phyloP scores from a whole-genome alignment of 2,329 filamentous ascomycete species.

The Pyricularia grisea region DNA sequence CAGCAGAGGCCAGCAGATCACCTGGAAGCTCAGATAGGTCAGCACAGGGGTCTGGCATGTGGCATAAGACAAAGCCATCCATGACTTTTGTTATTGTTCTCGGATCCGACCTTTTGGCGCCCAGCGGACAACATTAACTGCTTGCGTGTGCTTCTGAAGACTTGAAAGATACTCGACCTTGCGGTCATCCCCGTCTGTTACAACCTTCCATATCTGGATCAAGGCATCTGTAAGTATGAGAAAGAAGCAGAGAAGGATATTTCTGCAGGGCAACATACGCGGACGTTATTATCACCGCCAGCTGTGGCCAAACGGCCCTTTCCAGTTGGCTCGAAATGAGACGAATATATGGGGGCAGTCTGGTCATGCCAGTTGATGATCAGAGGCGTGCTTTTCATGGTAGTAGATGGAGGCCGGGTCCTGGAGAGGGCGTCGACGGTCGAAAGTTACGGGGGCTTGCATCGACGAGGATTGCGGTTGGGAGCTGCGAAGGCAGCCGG shows the following conservation, averaged over 20 bases:
- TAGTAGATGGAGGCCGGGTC: slow-evolving; percentile 18
- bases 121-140: slow-evolving; percentile 96
- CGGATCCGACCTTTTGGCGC: slow-evolving; percentile 65
- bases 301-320: slow-evolving; percentile 89
- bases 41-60: not conserved
- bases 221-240: not conserved
- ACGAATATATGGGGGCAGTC: slow-evolving; percentile 92
- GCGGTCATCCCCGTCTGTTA: slow-evolving; percentile 73
- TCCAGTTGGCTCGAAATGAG: slow-evolving; percentile 88
- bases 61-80: not conserved
- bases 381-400: slow-evolving; percentile 92
- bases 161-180: slow-evolving; percentile 90
- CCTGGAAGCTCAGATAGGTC: slow-evolving; percentile 38
- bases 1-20: slow-evolving; percentile 86
- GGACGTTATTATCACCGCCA: slow-evolving; percentile 92
- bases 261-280: slow-evolving; percentile 44
- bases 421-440: slow-evolving; percentile 4
- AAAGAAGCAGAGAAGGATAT: not conserved
- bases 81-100: not conserved
- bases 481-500: not conserved
- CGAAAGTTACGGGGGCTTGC: not conserved
- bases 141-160: slow-evolving; percentile 86
- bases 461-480: not conserved
- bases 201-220: slow-evolving; percentile 77
- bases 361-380: slow-evolving; percentile 99